Conservation (phyloP, 352 stramenopile species). For the Discostella stelligera region DNA sequence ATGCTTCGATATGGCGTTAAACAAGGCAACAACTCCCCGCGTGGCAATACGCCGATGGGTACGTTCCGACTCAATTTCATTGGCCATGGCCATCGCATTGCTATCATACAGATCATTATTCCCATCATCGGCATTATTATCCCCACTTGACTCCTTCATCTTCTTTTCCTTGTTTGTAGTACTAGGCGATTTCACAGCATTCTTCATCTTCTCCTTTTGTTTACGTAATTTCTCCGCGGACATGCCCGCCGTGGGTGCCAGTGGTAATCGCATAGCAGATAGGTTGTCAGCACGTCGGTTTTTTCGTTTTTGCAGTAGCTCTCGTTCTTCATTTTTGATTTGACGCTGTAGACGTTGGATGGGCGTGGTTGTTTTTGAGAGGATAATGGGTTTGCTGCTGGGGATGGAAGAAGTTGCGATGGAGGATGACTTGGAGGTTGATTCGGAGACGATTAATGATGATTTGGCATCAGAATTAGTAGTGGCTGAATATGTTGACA, state of each 20-base stretch:
- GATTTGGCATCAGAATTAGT: neutral
- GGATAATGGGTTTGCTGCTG: constrained; percentile 47
- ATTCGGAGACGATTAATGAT: constrained; percentile 9
- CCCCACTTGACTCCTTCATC: constrained; percentile 9
- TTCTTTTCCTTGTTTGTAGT: constrained; percentile 6
- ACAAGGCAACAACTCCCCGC: constrained; percentile 82
- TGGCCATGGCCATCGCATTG: constrained; percentile 38
- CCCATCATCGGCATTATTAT: constrained; percentile 9
- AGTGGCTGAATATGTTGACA: neutral
- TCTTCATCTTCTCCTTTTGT: constrained; percentile 20
- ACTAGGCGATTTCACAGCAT: neutral
- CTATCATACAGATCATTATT: constrained; percentile 17
- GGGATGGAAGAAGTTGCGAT: neutral
- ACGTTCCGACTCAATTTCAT: constrained; percentile 76
- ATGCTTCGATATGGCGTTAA: constrained; percentile 84
- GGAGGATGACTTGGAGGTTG: neutral
- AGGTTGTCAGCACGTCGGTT: constrained; percentile 62
- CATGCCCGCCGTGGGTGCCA: constrained; percentile 48
- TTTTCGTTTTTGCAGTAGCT: constrained; percentile 56
- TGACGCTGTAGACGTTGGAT: constrained; percentile 68
- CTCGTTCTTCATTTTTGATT: constrained; percentile 63
- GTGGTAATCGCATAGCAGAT: constrained; percentile 64
- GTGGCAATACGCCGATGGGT: constrained; percentile 81
- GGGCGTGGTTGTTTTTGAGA: constrained; percentile 75
- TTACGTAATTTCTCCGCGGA: constrained; percentile 42